Conservation (phyloP, 345 rosid genomes). For the Durio zibethinus region DNA sequence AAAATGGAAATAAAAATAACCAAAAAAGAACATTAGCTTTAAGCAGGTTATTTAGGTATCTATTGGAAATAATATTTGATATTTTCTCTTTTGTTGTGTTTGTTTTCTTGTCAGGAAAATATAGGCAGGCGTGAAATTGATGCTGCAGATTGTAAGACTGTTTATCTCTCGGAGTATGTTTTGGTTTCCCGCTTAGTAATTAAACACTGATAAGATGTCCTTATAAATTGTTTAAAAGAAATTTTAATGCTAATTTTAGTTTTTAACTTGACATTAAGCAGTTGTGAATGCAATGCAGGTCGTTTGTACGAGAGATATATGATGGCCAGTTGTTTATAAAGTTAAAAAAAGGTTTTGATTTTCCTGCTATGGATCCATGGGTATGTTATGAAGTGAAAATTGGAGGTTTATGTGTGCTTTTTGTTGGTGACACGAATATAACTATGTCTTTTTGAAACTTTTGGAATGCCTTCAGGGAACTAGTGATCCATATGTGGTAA, state of each 20-base stretch:
- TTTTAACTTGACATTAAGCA: not conserved
- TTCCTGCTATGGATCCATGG: slow-evolving; percentile 98
- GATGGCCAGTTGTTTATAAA: slow-evolving; percentile 82
- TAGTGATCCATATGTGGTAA: slow-evolving; percentile 79
- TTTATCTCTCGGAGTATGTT: slow-evolving; percentile 83
- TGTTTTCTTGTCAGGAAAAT: slow-evolving; percentile 44
- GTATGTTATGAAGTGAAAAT: slow-evolving; percentile 34
- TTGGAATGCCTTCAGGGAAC: slow-evolving; percentile 57
- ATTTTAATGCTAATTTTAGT: not conserved
- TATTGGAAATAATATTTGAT: not conserved
- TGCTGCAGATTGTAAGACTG: slow-evolving; percentile 75
- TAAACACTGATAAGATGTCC: not conserved
- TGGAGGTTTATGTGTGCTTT: not conserved
- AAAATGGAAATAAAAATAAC: not conserved
- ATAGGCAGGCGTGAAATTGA: slow-evolving; percentile 68
- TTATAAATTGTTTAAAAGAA: not conserved
- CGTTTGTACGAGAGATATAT: slow-evolving; percentile 74
- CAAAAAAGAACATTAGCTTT: not conserved
- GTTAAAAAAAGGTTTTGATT: slow-evolving; percentile 64
- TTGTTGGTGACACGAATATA: not conserved
- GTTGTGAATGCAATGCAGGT: slow-evolving; percentile 38
- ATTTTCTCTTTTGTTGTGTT: slow-evolving; percentile 2
- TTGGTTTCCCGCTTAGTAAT: not conserved
- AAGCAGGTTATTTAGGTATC: not conserved
- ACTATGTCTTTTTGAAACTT: not conserved